Evolutionary conservation across 2,329 filamentous ascomycete genomes (phyloP).

Genomic region (Diaporthe humulicola): DNA sequence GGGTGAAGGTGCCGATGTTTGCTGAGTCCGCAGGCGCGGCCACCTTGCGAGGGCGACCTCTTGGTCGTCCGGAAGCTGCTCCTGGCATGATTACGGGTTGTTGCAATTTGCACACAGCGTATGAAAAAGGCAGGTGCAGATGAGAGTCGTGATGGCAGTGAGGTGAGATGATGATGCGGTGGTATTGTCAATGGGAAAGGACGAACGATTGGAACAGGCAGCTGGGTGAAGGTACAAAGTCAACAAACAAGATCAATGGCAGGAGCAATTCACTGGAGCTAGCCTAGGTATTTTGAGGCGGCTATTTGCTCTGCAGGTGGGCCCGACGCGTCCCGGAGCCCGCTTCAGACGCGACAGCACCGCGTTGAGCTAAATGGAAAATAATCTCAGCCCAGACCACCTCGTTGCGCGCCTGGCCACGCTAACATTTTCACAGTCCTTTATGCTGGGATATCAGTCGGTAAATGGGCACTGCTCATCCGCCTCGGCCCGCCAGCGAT

Average conservation of each 20-base stretch:
- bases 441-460: neutral
- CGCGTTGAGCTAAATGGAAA: conserved; percentile 16
- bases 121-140: neutral
- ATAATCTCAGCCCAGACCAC: neutral
- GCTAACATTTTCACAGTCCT: neutral
- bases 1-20: conserved; percentile 59
- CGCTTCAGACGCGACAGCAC: conserved; percentile 26
- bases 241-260: neutral
- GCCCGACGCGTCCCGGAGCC: conserved; percentile 10
- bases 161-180: neutral
- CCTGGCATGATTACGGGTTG: conserved; percentile 31
- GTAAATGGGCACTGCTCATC: neutral
- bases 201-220: neutral
- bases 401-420: neutral
- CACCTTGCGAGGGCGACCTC: conserved; percentile 39
- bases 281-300: conserved; percentile 4
- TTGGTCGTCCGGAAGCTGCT: conserved; percentile 25
- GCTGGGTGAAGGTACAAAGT: conserved; percentile 21
- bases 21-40: conserved; percentile 33
- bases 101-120: neutral
- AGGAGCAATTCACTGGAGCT: neutral
- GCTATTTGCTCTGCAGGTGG: conserved; percentile 10
- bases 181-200: neutral
- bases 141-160: neutral
- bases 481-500: conserved; percentile 30